Percentiles rank a stretch among this genome's conserved stretches.
Evolutionary conservation across 495 filamentous ascomycete species (phyloP).

Genomic region (Hypomontagnella submonticulosa): DNA sequence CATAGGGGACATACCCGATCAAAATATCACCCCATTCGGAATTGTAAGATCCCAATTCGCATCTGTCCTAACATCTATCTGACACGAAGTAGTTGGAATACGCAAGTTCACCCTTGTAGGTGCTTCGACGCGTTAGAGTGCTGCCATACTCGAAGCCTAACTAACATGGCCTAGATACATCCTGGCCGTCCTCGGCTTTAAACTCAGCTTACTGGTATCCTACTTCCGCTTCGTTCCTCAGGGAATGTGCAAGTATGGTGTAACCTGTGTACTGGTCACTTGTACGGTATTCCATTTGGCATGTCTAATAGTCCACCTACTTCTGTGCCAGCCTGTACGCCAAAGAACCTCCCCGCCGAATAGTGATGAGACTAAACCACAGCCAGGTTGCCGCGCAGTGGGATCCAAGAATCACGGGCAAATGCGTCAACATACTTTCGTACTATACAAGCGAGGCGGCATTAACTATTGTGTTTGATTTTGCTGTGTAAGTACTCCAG

Average conservation of each 20-base stretch:
- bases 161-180: conserved; percentile 48
- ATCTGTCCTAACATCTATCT: background rate
- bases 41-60: conserved; percentile 16
- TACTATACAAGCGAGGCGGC: conserved; percentile 58
- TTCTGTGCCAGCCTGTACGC: conserved; percentile 58
- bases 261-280: conserved; percentile 50
- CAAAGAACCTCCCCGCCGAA: background rate
- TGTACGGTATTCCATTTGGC: conserved; percentile 49
- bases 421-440: conserved; percentile 55
- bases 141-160: background rate
- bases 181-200: conserved; percentile 62
- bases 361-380: conserved; percentile 2
- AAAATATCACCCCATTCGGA: conserved; percentile 15
- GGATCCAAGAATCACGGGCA: conserved; percentile 53
- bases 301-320: conserved; percentile 55
- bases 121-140: background rate
- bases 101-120: conserved; percentile 28
- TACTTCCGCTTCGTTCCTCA: conserved; percentile 63
- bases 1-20: conserved; percentile 15
- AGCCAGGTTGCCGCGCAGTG: conserved; percentile 58
- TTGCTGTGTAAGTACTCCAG: conserved; percentile 53
- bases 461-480: conserved; percentile 59
- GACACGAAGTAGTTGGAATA: conserved; percentile 23
- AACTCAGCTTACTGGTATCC: conserved; percentile 60
- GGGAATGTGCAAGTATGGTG: conserved; percentile 51